These are phyloP conservation scores for Mucor plumbeus DNA, from an alignment of 371 early-diverging fungal genomes.

Conservation along the genomic window DNA sequence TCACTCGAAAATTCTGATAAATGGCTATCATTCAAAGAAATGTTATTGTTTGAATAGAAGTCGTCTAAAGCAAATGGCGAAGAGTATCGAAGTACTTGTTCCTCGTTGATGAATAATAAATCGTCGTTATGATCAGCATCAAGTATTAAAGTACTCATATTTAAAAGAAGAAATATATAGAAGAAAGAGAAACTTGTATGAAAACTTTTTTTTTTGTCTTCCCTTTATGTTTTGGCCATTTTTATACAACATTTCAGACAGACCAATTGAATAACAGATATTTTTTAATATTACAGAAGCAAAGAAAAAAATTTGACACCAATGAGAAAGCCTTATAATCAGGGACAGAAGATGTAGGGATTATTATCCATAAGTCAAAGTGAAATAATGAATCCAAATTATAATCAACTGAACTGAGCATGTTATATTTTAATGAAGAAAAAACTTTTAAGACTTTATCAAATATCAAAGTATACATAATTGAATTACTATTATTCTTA, in stretches of 20 bases:
- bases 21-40: not conserved
- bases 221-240: not conserved
- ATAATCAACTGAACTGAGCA: no score
- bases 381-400: no score
- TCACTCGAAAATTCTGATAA: conserved; percentile 25
- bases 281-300: no score
- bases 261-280: no score
- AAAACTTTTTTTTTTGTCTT: not conserved
- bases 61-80: conserved; percentile 14
- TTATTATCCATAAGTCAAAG: no score
- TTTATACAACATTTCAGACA: not conserved
- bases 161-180: conserved; percentile 3
- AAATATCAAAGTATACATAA: no score
- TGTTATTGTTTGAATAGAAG: not conserved
- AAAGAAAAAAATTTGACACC: no score
- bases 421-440: no score
- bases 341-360: no score
- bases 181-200: conserved; percentile 5
- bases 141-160: conserved; percentile 13
- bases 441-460: no score
- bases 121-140: conserved; percentile 19
- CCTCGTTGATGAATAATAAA: conserved; percentile 16
- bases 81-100: conserved; percentile 7
- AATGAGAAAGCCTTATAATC: no score
- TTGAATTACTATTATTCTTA: no score